Evolutionary conservation across 495 filamentous ascomycete species (phyloP).

Genomic region (Hypomontagnella submonticulosa): DNA sequence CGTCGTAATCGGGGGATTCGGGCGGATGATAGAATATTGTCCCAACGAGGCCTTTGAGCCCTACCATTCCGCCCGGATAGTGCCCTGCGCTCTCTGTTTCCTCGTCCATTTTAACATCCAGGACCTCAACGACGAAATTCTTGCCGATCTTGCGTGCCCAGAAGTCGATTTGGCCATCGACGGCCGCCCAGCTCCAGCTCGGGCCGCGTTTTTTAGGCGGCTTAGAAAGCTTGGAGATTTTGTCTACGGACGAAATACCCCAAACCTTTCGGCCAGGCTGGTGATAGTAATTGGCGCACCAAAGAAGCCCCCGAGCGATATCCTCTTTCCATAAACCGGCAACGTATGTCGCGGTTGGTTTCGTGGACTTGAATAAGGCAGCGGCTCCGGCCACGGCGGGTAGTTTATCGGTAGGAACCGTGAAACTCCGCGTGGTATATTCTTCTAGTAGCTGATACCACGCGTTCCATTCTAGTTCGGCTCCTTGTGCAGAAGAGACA

Average conservation of each 20-base stretch:
- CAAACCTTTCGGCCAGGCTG: conserved; percentile 31
- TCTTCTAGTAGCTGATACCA: conserved; percentile 44
- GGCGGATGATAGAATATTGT: conserved; percentile 34
- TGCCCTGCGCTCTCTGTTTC: conserved; percentile 20
- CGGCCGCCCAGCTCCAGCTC: conserved; percentile 46
- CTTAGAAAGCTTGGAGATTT: conserved; percentile 11
- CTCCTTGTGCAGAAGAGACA: conserved; percentile 6
- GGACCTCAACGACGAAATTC: conserved; percentile 22
- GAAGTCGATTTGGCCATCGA: conserved; percentile 38
- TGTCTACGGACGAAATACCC: conserved; percentile 17
- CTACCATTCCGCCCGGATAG: conserved; percentile 14
- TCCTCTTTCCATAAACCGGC: conserved; percentile 46
- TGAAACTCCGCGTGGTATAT: conserved; percentile 39
- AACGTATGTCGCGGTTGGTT: conserved; percentile 34
- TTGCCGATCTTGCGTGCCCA: conserved; percentile 18
- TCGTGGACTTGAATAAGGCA: conserved; percentile 23
- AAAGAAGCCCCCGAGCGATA: conserved; percentile 40
- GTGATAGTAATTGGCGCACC: conserved; percentile 35
- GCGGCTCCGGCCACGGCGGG: conserved; percentile 46
- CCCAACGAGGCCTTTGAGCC: conserved; percentile 20
- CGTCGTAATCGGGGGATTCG: conserved; percentile 2
- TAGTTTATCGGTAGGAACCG: conserved; percentile 37
- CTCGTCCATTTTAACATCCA: conserved; percentile 27
- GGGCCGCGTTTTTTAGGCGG: conserved; percentile 38
- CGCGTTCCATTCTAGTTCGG: conserved; percentile 12